These are phyloP conservation scores for Castanopsis chinensis DNA, from an alignment of 306 rosid genomes.

Conservation along the genomic window DNA sequence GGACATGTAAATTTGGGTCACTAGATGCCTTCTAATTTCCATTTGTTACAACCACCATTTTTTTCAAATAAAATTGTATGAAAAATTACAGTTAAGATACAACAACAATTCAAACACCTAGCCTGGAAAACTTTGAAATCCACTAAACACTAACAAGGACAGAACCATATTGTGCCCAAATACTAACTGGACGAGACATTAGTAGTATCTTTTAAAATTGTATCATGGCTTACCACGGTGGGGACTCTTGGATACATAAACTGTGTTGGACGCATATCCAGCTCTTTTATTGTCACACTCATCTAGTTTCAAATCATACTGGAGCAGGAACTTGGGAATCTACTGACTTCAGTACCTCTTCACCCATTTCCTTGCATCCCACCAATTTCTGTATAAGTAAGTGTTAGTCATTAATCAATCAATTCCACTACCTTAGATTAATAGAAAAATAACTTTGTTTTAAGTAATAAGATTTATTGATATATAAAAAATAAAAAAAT, in stretches of 20 bases:
- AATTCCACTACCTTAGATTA: not conserved
- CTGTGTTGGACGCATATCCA: not conserved
- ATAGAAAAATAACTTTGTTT: not conserved
- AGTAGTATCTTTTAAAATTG: not conserved
- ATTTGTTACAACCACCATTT: not conserved
- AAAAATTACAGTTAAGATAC: not conserved
- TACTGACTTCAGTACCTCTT: slow-evolving; percentile 77
- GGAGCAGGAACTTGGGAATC: slow-evolving; percentile 46
- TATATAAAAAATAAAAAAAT: too few species aligned
- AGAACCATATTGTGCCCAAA: not conserved
- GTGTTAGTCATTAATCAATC: not conserved
- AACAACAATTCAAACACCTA: not conserved
- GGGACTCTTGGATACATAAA: not conserved
- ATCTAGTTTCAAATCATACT: slow-evolving; percentile 31
- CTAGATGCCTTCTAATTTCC: not conserved
- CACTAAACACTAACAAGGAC: not conserved
- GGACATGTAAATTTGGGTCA: not conserved
- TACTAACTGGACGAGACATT: not conserved
- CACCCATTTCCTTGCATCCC: slow-evolving; percentile 82
- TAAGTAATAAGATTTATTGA: too few species aligned
- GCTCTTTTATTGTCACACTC: not conserved
- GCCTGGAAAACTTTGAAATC: not conserved
- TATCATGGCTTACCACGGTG: not conserved
- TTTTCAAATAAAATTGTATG: not conserved
- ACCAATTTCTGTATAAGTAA: slow-evolving; percentile 63